Conservation (phyloP, 192 early-diverging fungal species). For the Paraglomus occultum region DNA sequence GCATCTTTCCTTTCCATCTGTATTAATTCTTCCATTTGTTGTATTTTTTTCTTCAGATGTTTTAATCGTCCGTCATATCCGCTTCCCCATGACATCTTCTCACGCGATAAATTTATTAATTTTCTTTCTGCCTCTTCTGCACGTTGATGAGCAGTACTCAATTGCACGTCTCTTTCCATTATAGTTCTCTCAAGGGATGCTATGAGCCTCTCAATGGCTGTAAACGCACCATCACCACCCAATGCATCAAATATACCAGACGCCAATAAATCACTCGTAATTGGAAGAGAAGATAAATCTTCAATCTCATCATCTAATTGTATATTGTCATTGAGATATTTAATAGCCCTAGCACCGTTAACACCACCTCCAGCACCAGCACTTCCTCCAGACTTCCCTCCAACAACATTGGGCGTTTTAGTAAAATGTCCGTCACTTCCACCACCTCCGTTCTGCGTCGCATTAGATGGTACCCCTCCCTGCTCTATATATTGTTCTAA, state of each 20-base stretch:
- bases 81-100: constrained; percentile 24
- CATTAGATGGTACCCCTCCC: too few species aligned
- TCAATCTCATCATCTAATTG: background rate
- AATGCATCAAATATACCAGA: constrained; percentile 8
- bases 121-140: constrained; percentile 16
- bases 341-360: background rate
- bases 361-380: background rate
- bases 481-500: constrained; percentile 12
- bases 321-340: constrained; percentile 1
- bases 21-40: constrained; percentile 22
- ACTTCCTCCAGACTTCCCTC: background rate
- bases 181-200: constrained; percentile 26
- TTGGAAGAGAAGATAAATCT: constrained; percentile 23
- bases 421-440: background rate
- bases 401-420: background rate
- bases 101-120: constrained; percentile 13
- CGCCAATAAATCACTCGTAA: constrained; percentile 25
- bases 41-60: constrained; percentile 13
- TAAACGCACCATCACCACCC: constrained; percentile 9
- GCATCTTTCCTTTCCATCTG: constrained; percentile 21
- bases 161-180: constrained; percentile 22
- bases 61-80: constrained; percentile 18
- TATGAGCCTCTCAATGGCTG: constrained; percentile 25
- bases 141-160: constrained; percentile 22
- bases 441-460: too few species aligned